Percentiles rank a stretch among this genome's conserved stretches.
Conservation (phyloP, 192 early-diverging fungal genomes). For the Backusella macrospora region DNA sequence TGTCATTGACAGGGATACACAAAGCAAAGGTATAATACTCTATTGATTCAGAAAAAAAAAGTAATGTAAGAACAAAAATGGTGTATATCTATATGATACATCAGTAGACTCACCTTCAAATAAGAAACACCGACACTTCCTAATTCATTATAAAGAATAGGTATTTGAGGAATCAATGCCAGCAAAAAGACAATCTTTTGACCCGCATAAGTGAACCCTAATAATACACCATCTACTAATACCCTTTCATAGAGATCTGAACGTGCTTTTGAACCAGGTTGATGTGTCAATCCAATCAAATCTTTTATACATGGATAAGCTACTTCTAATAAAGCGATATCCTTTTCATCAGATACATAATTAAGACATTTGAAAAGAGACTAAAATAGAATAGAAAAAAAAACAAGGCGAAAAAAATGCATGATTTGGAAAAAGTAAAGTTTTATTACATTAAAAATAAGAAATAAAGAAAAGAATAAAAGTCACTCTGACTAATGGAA, state of each 20-base stretch:
- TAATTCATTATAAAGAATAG: background rate
- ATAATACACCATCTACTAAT: conserved; percentile 19
- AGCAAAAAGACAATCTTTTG: conserved; percentile 10
- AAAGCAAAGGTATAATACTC: conserved; percentile 8
- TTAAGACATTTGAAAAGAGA: conserved; percentile 27
- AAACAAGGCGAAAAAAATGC: background rate
- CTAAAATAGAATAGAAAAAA: conserved; percentile 1
- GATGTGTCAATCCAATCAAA: conserved; percentile 15
- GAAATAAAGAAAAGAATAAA: background rate
- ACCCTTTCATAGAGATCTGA: conserved; percentile 17
- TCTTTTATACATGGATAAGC: conserved; percentile 30
- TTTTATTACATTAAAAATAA: conserved; percentile 13
- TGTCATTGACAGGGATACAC: conserved; percentile 8
- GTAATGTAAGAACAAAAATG: background rate
- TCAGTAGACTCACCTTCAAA: background rate
- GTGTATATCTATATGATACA: background rate
- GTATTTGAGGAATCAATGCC: background rate
- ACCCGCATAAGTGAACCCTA: conserved; percentile 15
- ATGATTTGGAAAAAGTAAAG: background rate
- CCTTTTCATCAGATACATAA: conserved; percentile 23
- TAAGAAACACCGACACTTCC: background rate
- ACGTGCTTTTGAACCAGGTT: conserved; percentile 4
- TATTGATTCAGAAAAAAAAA: background rate
- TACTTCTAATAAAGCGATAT: background rate
- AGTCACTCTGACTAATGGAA: background rate